A percentile compares a stretch with the other conserved stretches of the same genome.
These are phyloP conservation scores for Colletotrichum cuscutae DNA, from an alignment of 2,329 filamentous ascomycete genomes.

Conservation along the genomic window DNA sequence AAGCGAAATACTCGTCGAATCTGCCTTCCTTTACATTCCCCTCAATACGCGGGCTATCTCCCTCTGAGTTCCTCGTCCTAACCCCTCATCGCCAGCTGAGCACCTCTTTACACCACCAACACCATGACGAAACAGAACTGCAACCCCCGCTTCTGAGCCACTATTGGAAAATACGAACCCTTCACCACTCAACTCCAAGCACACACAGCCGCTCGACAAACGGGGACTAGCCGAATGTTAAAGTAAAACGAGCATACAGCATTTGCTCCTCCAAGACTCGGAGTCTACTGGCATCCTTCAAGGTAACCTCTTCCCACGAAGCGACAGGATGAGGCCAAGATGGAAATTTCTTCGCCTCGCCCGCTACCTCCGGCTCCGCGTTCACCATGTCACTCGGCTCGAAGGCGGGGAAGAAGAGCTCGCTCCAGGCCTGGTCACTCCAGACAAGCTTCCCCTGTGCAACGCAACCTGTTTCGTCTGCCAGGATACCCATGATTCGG, in stretches of 20 bases:
- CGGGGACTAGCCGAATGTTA: conserved; percentile 65
- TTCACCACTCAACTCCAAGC: conserved; percentile 53
- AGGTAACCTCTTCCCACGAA: conserved; percentile 30
- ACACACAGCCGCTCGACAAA: conserved; percentile 51
- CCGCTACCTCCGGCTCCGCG: neutral
- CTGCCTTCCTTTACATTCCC: neutral
- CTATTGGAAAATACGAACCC: neutral
- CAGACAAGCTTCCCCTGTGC: conserved; percentile 63
- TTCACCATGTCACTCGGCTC: neutral
- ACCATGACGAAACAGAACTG: conserved; percentile 28
- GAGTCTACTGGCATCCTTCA: conserved; percentile 50
- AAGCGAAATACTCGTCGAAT: neutral
- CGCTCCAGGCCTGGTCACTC: conserved; percentile 61
- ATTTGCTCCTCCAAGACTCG: conserved; percentile 61
- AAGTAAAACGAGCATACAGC: conserved; percentile 60
- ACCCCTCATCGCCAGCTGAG: conserved; percentile 25
- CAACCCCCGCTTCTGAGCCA: conserved; percentile 27
- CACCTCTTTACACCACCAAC: neutral
- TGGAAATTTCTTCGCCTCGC: conserved; percentile 15
- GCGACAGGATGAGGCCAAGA: neutral
- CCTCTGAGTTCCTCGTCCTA: neutral
- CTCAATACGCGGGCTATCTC: neutral
- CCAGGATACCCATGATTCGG: conserved; percentile 49
- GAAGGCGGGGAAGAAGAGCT: conserved; percentile 43
- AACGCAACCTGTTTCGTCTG: conserved; percentile 67